Base-by-base conservation (phyloP, 2,329 filamentous ascomycete species). In the Aspergillus aculeatinus region DNA sequence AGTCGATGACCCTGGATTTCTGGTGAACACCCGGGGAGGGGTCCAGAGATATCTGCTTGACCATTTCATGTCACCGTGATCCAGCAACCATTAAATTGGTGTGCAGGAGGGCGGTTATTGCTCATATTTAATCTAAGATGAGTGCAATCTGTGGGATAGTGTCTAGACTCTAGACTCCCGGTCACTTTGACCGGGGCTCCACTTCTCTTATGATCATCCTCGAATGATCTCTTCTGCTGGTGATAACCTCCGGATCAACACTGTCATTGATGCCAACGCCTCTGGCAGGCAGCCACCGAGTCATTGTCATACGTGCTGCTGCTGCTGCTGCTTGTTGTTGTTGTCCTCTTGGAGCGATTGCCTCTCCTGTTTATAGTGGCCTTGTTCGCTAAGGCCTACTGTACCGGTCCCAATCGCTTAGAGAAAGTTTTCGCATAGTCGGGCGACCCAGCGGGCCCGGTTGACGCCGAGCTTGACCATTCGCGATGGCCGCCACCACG, bases 171-270 rank as follows among this genome's bases (percentile, higher is more conserved):
- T 55, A 48, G 53, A 48, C 53, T 47, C 39, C 23, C 9, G 42
- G 47, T 25, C 16, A 33, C 11, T 10, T 2, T 29, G 7, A 14
- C 12, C 6, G 12, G 12, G 48, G 16, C 42, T 55, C 53, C 53
- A 55, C 53, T 55, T 48, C 21, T 35, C 33, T 25, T 27, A 53
- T 12, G 53, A 55, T 48, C 53, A 48, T 48, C 53, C 25, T 27
- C 53, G 42, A 19, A 47, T 48, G 53, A 55, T 55, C 48, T 44
- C 14, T 19, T 16, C 39, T 44, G 14, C 39, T 44, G 39, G 14
- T 44, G 14, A 19, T 7, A 7, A 12, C 39, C 3, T 23, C 52
- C 48, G 23, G 53, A 55, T 55, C 53, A 55, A 48, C 53, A 31
- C 27, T 55, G 53, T 55, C 53, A 55, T 33, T 29, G 35, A n/a